Evolutionary conservation across 139 green algal species (phyloP).

Genomic region (Tetradesmus obliquus): DNA sequence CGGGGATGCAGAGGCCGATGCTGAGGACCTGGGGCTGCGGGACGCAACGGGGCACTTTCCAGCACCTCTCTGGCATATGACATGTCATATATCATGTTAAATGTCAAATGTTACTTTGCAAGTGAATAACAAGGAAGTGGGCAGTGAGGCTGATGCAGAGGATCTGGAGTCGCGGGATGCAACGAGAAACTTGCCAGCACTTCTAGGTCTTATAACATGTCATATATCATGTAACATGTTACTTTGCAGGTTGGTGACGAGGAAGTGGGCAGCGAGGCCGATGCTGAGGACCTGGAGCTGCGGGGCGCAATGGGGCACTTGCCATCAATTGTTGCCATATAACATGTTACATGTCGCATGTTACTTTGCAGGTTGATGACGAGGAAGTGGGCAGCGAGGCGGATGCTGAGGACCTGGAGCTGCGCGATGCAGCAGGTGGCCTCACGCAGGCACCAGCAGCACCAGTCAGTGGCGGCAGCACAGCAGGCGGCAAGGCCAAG

Average conservation of each 20-base stretch:
- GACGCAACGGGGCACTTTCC: too few species aligned
- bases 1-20: too few species aligned
- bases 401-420: constrained; percentile 33
- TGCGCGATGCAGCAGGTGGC: background rate
- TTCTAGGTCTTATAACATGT: background rate
- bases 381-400: constrained; percentile 11
- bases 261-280: background rate
- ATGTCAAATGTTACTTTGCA: too few species aligned
- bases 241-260: constrained; percentile 37
- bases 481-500: constrained; percentile 20
- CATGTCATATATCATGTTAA: background rate
- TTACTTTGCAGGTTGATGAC: constrained; percentile 29
- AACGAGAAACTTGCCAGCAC: too few species aligned
- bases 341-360: background rate
- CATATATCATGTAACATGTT: background rate
- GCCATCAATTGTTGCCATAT: too few species aligned
- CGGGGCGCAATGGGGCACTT: too few species aligned
- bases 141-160: background rate
- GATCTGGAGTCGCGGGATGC: too few species aligned
- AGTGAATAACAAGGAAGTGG: constrained; percentile 30
- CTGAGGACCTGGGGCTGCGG: too few species aligned
- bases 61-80: background rate
- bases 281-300: constrained; percentile 33
- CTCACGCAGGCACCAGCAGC: background rate
- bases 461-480: background rate